Percentiles rank a stretch among this genome's conserved stretches.
Evolutionary conservation across 2,329 filamentous ascomycete species (phyloP).

Genomic region (Fusarium armeniacum): DNA sequence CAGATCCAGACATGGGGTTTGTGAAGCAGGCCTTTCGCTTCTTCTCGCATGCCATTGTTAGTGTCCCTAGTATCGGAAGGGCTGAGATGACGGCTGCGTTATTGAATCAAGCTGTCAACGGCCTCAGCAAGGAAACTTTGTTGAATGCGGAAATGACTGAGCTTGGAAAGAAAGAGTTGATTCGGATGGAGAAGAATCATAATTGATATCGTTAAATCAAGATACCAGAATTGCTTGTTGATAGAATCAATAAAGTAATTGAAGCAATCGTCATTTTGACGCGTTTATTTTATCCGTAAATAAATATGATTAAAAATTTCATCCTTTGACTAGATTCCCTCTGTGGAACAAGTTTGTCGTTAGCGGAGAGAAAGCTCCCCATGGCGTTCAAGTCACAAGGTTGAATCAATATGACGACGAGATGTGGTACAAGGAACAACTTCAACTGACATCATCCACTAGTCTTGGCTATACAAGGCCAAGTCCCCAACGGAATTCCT

Average conservation of each 20-base stretch:
- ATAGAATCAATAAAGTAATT: neutral
- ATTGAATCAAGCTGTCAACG: constrained; percentile 60
- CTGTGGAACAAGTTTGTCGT: neutral
- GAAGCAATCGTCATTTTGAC: neutral
- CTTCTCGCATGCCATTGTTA: constrained; percentile 32
- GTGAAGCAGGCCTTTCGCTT: constrained; percentile 20
- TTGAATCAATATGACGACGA: constrained; percentile 9
- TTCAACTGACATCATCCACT: constrained; percentile 22
- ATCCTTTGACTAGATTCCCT: neutral
- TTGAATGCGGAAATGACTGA: constrained; percentile 59
- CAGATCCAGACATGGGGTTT: constrained; percentile 18
- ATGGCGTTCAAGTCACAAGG: neutral
- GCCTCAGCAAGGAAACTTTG: constrained; percentile 63
- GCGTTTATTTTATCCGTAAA: neutral
- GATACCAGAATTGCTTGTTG: neutral
- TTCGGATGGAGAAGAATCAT: neutral
- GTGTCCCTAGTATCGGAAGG: constrained; percentile 55
- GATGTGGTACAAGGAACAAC: neutral
- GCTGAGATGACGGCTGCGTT: constrained; percentile 59
- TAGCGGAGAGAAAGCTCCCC: constrained; percentile 5
- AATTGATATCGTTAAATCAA: neutral
- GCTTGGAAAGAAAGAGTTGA: constrained; percentile 49
- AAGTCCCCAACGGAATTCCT: neutral
- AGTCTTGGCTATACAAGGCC: neutral
- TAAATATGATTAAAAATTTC: neutral